Conservation (phyloP, 2,329 filamentous ascomycete species). For the Mollisia scopiformis region DNA sequence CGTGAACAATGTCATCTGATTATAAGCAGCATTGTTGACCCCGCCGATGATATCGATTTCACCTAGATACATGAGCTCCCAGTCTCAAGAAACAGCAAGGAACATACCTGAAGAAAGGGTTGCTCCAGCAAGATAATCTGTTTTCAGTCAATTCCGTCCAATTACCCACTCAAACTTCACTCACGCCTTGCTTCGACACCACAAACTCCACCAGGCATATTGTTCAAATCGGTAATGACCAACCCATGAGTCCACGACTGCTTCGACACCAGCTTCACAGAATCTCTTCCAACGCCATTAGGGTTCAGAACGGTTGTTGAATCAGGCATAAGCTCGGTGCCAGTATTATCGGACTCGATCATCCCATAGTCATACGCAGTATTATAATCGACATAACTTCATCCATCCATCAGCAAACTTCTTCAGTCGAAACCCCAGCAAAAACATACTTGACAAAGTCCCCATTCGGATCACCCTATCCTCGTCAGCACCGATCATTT, state of each 20-base stretch:
- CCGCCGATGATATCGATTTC: slow-evolving; percentile 46
- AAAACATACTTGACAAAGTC: slow-evolving; percentile 4
- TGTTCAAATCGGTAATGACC: slow-evolving; percentile 69
- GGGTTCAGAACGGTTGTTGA: slow-evolving; percentile 45
- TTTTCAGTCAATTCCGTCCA: neutral
- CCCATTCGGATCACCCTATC: neutral
- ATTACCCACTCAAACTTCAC: neutral
- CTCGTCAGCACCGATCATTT: neutral
- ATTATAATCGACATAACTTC: slow-evolving; percentile 6
- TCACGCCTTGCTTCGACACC: slow-evolving; percentile 71
- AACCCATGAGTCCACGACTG: slow-evolving; percentile 65
- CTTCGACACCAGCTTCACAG: slow-evolving; percentile 68
- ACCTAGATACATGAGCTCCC: slow-evolving; percentile 39
- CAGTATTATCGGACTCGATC: slow-evolving; percentile 33
- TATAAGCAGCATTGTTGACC: slow-evolving; percentile 55
- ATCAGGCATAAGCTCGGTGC: slow-evolving; percentile 68
- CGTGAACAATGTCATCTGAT: slow-evolving; percentile 28
- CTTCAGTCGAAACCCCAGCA: neutral
- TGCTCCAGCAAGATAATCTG: slow-evolving; percentile 44
- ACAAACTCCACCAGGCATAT: slow-evolving; percentile 72
- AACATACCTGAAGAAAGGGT: slow-evolving; percentile 44
- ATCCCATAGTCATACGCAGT: slow-evolving; percentile 44
- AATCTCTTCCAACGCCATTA: slow-evolving; percentile 56
- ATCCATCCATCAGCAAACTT: neutral
- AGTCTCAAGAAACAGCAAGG: neutral